Base-by-base conservation (phyloP, 306 rosid species). In the Datisca glomerata region DNA sequence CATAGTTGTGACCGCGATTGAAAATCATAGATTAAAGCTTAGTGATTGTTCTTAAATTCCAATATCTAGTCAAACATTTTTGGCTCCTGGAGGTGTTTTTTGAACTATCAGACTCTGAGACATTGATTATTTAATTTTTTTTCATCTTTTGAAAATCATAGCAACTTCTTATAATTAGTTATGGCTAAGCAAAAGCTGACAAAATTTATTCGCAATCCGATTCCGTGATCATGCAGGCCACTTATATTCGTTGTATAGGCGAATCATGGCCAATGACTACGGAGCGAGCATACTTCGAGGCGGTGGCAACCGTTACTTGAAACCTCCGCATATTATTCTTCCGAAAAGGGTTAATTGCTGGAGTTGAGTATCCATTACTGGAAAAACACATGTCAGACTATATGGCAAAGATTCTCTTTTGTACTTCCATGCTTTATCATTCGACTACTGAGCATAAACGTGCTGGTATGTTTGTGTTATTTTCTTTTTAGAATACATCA, bases 251-350 rank as follows among this genome's bases (percentile, higher is more conserved):
- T 34, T 72, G 68, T 67, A 72, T 83, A 5, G 97, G 97, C 16
- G 97, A 89, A 51, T 79, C 94, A 42, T 89, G 97, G 97, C 93
- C 93, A 2, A 76, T 89, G 86, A 77, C 95, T 0, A 89, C 65
- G 71, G 97, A 89, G 51, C 68, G 95, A 59, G 93, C 95, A 1
- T 83, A 89, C 49, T 89, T 83, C 68, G 97, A 83, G 75, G 49
- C 85, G 2, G 13, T 66, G 59, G 71, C 48, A 87, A 83, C 85
- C 82, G 86, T 16, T 87, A 83, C 71, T 50, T 87, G 46, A 93
- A 82, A 56, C 97, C 94, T 4, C 94, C 97, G 0, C 97, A 87
- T 43, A 76, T 87, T 49, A 87, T 87, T 33, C 59, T 87, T n/a
- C 32, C 65, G 97, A 36, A 87, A 87, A 64, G 97, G 97, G 20